These are phyloP conservation scores for Sideroxylon spinosum DNA, from an alignment of 179 eudicot genomes.

Conservation along the genomic window DNA sequence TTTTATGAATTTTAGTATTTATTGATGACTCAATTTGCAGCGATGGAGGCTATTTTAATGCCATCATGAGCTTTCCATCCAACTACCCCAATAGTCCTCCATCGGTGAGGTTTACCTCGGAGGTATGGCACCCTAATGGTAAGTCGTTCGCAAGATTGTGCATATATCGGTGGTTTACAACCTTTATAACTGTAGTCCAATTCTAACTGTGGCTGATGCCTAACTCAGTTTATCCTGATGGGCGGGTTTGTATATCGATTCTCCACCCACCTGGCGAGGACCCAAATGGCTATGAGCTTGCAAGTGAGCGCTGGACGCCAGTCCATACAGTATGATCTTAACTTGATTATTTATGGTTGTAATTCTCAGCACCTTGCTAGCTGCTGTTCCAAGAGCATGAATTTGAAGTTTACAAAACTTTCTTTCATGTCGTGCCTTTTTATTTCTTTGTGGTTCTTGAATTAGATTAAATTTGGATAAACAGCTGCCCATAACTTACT, in stretches of 20 bases:
- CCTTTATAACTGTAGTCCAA: neutral
- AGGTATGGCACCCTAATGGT: constrained; percentile 66
- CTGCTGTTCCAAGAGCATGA: too few relatives aligned
- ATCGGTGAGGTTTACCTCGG: constrained; percentile 50
- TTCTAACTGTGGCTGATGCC: neutral
- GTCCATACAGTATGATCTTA: constrained; percentile 42
- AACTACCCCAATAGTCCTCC: constrained; percentile 61
- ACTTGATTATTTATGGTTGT: neutral
- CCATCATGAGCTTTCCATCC: constrained; percentile 49
- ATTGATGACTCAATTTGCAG: constrained; percentile 22
- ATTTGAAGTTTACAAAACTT: too few relatives aligned
- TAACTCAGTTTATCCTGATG: constrained; percentile 45
- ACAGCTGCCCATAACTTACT: too few relatives aligned
- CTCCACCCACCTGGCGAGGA: constrained; percentile 60
- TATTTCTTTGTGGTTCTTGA: too few relatives aligned
- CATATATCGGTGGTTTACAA: neutral
- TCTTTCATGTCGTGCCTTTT: too few relatives aligned
- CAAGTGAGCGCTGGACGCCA: constrained; percentile 58
- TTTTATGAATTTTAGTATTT: too few relatives aligned
- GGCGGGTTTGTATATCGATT: constrained; percentile 52
- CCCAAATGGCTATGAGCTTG: constrained; percentile 51
- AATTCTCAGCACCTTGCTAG: too few relatives aligned
- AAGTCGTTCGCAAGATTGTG: constrained; percentile 5
- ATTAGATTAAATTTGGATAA: too few relatives aligned
- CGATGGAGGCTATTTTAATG: constrained; percentile 55